Evolutionary conservation across 1,284 basidiomycete genomes (phyloP).

Genomic region (Serendipita sp.): DNA sequence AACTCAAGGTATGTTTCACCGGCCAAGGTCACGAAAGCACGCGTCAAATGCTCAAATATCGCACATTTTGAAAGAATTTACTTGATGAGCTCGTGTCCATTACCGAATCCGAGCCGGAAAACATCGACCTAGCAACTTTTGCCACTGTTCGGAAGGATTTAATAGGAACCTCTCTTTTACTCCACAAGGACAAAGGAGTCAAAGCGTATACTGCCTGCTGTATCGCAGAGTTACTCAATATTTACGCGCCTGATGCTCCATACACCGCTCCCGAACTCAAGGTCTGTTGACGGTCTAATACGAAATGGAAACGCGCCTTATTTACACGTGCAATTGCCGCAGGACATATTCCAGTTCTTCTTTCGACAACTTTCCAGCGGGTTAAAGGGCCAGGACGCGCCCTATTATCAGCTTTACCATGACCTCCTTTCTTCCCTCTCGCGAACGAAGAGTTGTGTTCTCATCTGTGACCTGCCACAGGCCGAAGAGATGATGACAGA

Average conservation of each 20-base stretch:
- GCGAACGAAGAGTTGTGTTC: conserved; percentile 85
- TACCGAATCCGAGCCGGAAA: conserved; percentile 70
- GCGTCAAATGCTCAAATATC: not conserved
- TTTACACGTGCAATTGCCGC: conserved; percentile 14
- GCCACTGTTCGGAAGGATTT: conserved; percentile 63
- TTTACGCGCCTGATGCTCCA: conserved; percentile 95
- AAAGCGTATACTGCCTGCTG: conserved; percentile 91
- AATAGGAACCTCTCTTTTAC: conserved; percentile 62
- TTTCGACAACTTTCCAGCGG: conserved; percentile 66
- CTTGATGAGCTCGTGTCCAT: conserved; percentile 57
- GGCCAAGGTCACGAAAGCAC: not conserved
- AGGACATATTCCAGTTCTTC: conserved; percentile 94
- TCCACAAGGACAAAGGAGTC: conserved; percentile 90
- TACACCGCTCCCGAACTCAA: conserved; percentile 74
- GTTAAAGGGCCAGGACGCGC: conserved; percentile 53
- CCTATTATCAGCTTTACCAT: conserved; percentile 83
- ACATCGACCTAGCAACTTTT: conserved; percentile 62
- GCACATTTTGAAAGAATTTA: conserved; percentile 29
- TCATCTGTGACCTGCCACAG: conserved; percentile 81
- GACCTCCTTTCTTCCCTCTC: conserved; percentile 85
- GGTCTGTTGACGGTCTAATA: conserved; percentile 19
- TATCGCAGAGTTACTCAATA: conserved; percentile 80
- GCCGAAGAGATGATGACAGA: conserved; percentile 76
- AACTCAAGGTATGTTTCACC: conserved; percentile 40
- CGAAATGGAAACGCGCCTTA: not conserved